Evolutionary conservation across 257 asterid genomes (phyloP), one percentile per base, ranked within the genome.

Genomic region (Mitragyna speciosa): DNA sequence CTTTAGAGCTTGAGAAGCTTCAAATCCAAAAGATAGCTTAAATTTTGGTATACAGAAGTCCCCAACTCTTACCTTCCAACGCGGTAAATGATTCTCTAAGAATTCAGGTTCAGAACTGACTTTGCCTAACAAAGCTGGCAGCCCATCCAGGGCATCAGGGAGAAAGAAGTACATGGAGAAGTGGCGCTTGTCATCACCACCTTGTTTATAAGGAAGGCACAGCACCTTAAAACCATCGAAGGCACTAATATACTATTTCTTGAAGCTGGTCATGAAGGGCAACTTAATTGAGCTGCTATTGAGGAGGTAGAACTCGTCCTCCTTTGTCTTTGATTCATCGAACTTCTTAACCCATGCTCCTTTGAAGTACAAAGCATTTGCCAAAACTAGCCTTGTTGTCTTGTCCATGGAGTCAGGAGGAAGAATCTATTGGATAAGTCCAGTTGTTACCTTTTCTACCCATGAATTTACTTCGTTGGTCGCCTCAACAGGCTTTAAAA

Each of bases 91-190:
- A 17, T 61, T 77, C 31, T 86, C 86, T 36, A 83, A 22, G 78
- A 87, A 85, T 33, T 61, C 84, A 17, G 89, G 71, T 63, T 85
- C 82, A 8, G 89, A 79, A 49, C 78, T 22, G 59, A 81, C 45
- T 75, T 71, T 81, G 22, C 72, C 81, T 73, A 79, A 75, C 61
- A 87, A 81, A 36, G 83, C 79, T 80, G 83, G 82, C 12, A 87
- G 67, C 41, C 88, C 90, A 56, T 81, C 81, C 41, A 30, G 83
- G 51, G 90, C 83, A 30, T 83, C 87, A 14, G 87, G 87, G 39
- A 87, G 87, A 76, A 82, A 86, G 75, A 84, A 72, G 76, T 81
- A 87, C 87, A 87, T 85, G 75, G 90, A 75, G 80, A 85, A 85
- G 72, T 65, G 61, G 22, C 88, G 86, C 76, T 54, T 76, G n/a